Evolutionary conservation across 495 filamentous ascomycete species (phyloP).

Genomic region (Neurospora cerealis): DNA sequence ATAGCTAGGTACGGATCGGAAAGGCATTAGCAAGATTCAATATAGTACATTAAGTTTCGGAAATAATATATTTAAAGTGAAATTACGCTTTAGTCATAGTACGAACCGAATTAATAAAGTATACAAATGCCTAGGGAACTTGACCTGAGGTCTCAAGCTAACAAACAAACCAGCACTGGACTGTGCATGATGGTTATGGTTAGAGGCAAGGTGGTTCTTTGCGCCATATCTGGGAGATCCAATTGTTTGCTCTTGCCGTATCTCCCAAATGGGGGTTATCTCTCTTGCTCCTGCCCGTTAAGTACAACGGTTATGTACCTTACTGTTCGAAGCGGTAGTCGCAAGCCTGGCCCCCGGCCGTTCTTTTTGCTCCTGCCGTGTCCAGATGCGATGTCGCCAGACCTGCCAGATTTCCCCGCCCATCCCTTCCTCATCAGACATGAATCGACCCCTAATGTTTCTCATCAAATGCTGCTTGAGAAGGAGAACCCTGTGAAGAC

Average conservation of each 20-base stretch:
- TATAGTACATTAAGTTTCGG: too few species aligned
- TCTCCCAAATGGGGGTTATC: background rate
- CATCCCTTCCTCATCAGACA: background rate
- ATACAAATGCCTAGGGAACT: too few species aligned
- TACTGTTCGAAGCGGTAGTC: background rate
- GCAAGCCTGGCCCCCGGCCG: background rate
- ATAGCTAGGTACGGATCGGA: too few species aligned
- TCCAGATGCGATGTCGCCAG: background rate
- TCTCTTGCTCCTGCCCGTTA: background rate
- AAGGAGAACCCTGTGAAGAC: background rate
- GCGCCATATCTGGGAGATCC: background rate
- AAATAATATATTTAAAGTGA: too few species aligned
- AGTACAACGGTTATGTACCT: background rate
- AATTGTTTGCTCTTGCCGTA: background rate
- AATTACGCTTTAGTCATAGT: too few species aligned
- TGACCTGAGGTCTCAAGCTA: too few species aligned
- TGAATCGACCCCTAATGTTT: background rate
- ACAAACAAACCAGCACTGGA: too few species aligned
- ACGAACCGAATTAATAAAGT: too few species aligned
- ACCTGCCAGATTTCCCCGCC: background rate
- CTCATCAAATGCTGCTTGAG: background rate
- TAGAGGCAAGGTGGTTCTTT: background rate
- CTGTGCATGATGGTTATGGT: background rate
- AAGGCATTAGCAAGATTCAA: too few species aligned
- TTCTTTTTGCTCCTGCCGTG: background rate